phyloP scores from a whole-genome alignment of 2,329 filamentous ascomycete genomes.

The Fusarium anguioides region DNA sequence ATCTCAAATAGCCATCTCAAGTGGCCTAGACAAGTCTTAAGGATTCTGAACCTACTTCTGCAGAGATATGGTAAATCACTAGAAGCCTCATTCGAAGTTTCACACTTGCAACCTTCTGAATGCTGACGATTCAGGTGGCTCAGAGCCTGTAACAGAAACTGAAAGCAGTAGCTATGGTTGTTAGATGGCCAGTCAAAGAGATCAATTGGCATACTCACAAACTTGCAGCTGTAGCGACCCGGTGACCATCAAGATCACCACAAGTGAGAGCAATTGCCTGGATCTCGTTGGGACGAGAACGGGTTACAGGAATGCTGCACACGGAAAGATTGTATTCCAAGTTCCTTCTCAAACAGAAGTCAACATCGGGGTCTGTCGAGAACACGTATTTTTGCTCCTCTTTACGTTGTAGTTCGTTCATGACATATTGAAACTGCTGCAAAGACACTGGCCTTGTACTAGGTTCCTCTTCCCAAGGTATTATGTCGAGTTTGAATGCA shows the following conservation, averaged over 20 bases:
- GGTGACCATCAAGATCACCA: background rate
- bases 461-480: too few species aligned
- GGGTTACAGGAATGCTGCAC: background rate
- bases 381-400: too few species aligned
- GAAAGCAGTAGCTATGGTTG: background rate
- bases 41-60: background rate
- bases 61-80: too few species aligned
- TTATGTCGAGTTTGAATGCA: too few species aligned
- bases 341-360: background rate
- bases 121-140: background rate
- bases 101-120: too few species aligned
- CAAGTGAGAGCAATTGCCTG: background rate
- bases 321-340: background rate
- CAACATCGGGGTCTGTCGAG: too few species aligned
- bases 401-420: too few species aligned
- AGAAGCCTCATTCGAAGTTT: too few species aligned
- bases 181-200: fast-evolving
- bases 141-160: background rate
- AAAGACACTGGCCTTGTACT: too few species aligned
- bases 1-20: background rate
- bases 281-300: fast-evolving
- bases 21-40: background rate
- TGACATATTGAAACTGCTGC: too few species aligned
- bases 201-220: background rate
- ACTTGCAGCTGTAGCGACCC: background rate